phyloP scores from a whole-genome alignment of 768 basidiomycete genomes.

The Pholiota molesta region DNA sequence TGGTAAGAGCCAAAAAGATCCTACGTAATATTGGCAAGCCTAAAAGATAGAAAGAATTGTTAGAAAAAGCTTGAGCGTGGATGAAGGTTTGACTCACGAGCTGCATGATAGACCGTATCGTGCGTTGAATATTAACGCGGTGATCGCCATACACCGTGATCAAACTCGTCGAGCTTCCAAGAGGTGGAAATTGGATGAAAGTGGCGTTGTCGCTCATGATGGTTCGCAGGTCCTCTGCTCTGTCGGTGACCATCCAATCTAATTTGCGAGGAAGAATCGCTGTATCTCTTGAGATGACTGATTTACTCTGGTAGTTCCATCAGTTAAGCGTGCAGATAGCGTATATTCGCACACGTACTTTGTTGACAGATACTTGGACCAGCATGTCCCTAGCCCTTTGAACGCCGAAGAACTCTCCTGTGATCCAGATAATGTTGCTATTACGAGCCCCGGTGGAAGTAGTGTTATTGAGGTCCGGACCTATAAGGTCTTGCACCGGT shows the following conservation, averaged over 20 bases:
- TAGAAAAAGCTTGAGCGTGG: background rate
- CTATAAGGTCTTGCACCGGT: constrained; percentile 83
- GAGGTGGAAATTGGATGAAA: constrained; percentile 90
- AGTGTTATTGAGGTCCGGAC: constrained; percentile 56
- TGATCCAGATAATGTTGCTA: constrained; percentile 89
- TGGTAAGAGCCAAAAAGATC: constrained; percentile 96
- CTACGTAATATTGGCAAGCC: constrained; percentile 95
- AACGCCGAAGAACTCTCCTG: constrained; percentile 96
- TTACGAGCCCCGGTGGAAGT: constrained; percentile 52
- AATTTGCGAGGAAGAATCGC: constrained; percentile 95
- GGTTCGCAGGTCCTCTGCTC: constrained; percentile 88
- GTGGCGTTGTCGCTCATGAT: constrained; percentile 98
- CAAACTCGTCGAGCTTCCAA: constrained; percentile 90
- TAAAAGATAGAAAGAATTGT: constrained; percentile 30
- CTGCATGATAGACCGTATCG: constrained; percentile 92
- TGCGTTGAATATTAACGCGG: constrained; percentile 91
- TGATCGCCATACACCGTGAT: constrained; percentile 95
- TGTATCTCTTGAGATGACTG: constrained; percentile 89
- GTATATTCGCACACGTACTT: constrained; percentile 51
- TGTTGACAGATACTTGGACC: constrained; percentile 81
- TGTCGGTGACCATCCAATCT: constrained; percentile 98
- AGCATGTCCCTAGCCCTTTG: constrained; percentile 96
- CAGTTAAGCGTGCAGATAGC: constrained; percentile 4
- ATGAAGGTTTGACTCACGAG: constrained; percentile 62
- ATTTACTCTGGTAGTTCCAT: constrained; percentile 65